Evolutionary conservation across 1,284 basidiomycete species (phyloP), one percentile per base, ranked within the genome.

Genomic region (Peniophora sp.): DNA sequence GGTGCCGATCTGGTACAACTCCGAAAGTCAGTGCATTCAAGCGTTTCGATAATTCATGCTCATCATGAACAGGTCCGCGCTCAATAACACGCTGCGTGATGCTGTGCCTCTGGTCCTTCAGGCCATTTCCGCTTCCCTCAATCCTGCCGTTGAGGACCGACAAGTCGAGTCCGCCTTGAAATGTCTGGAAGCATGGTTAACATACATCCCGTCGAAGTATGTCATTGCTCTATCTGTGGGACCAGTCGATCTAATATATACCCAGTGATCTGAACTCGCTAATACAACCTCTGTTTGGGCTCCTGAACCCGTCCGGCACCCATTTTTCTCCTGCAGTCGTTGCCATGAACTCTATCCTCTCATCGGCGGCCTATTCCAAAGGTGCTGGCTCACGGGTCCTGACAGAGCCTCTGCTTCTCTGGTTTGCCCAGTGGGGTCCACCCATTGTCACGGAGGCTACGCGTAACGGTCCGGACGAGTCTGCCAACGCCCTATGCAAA

Each of bases 181-280:
- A 56, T 92, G 89, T 62, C 70, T 93, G 0, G 83, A 89, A 63
- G 82, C 86, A 2, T 95, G 92, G 92, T 79, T 92, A 59, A 66
- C 73, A 2, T 74, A 79, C 45, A 68, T 93, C 14, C 83, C 79
- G 23, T 75, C 79, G 51, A 80, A 81, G 88, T 90, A 58, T 59
- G 78, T 66, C 10, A 17, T 10, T 35, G 10, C n/a, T n/a, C n/a
- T n/a, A n/a, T n/a, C n/a, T n/a, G n/a, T n/a, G n/a, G n/a, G n/a
- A n/a, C n/a, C n/a, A n/a, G n/a, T 22, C 45, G 43, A 19, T 22
- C n/a, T n/a, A n/a, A n/a, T n/a, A 54, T 48, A 48, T 43, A 23
- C 48, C 12, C 54, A 85, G 82, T 53, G 77, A 86, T 50, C 64
- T 90, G 47, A 82, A 78, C 0, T 72, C 78, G 0, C 62, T 89